Evolutionary conservation across 805 yeast genomes (phyloP).

Genomic region (Metschnikowia cubensis): DNA sequence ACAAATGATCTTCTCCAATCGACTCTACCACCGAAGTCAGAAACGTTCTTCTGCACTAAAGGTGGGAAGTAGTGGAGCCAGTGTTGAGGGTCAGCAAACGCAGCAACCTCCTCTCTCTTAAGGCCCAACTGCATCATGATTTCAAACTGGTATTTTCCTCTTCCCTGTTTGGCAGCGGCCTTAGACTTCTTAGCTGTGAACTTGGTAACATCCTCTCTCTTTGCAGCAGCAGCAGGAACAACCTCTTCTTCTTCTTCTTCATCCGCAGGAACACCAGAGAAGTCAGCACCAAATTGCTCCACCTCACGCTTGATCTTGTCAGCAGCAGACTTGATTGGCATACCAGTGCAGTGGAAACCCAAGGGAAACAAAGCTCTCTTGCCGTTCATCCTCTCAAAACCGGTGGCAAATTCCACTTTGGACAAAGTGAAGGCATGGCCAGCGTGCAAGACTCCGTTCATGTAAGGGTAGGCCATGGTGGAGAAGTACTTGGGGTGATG

Average conservation of each 20-base stretch:
- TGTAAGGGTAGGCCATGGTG: conserved; percentile 97
- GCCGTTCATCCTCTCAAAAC: conserved; percentile 93
- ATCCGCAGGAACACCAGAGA: conserved; percentile 58
- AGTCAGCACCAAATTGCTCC: conserved; percentile 84
- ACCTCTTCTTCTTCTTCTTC: conserved; percentile 46
- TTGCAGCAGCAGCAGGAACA: conserved; percentile 30
- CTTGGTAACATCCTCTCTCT: conserved; percentile 77
- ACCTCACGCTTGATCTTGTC: conserved; percentile 92
- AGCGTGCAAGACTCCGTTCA: conserved; percentile 97
- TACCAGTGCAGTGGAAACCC: conserved; percentile 99
- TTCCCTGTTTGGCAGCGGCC: conserved; percentile 90
- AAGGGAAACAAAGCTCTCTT: conserved; percentile 89
- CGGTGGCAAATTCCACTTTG: conserved; percentile 86
- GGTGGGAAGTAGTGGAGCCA: conserved; percentile 95
- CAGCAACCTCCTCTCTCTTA: conserved; percentile 72
- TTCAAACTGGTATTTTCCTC: conserved; percentile 91
- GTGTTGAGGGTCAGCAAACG: conserved; percentile 86
- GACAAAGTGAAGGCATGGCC: conserved; percentile 96
- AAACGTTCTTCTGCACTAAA: conserved; percentile 74
- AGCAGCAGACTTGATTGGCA: conserved; percentile 96
- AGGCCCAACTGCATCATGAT: conserved; percentile 95
- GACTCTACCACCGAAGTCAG: conserved; percentile 81
- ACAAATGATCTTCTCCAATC: conserved; percentile 98
- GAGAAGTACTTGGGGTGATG: conserved; percentile 83
- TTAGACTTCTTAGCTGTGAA: conserved; percentile 91